Base-by-base conservation (phyloP, 2,329 filamentous ascomycete species). In the Fusarium tjaetaba region DNA sequence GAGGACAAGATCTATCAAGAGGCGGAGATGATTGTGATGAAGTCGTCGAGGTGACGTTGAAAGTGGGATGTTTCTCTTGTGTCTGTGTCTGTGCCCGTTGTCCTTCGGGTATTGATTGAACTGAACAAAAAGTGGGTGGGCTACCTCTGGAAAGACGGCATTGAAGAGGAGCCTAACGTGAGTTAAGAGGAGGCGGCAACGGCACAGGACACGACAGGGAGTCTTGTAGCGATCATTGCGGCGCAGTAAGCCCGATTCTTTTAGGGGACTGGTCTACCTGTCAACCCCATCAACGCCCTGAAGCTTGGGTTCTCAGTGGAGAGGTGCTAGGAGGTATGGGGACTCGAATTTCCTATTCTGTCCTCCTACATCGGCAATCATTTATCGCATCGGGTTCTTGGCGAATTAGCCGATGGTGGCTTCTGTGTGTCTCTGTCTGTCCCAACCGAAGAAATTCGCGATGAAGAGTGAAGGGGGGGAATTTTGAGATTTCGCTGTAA, bases 1-100 rank as follows among this genome's bases (percentile, higher is more conserved):
- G 36, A 22, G n/a, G 26, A n/a, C 8, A 46, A 42, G 43, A 53
- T 65, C 51, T 52, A 32, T 13, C 24, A n/a, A 38, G 32, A 39
- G 51, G 43, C 32, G 28, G 38, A 24, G 42, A 38, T 46, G 41
- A 65, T 57, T 16, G 30, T 53, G 41, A 70, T 36, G 59, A 70
- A 65, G 52, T 69, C 38, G 51, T 55, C n/a, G 22, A 58, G 45
- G 71, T 68, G 56, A 72, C 60, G 59, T 70, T 71, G 62, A 38
- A 49, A 52, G 67, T 71, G 58, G 48, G 71, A 74, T 74, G 46
- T 58, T 64, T 67, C 22, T 32, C 28, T 49, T 32, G 46, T n/a
- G 22, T 32, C 46, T 49, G 46, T 32, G 46, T 49, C 28, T 49
- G 46, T 49, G 48, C 22, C 46, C 28, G 46, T 32, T 57, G 55